Conservation (phyloP, 768 basidiomycete species). For the Lanmaoa pseudosensibilis region DNA sequence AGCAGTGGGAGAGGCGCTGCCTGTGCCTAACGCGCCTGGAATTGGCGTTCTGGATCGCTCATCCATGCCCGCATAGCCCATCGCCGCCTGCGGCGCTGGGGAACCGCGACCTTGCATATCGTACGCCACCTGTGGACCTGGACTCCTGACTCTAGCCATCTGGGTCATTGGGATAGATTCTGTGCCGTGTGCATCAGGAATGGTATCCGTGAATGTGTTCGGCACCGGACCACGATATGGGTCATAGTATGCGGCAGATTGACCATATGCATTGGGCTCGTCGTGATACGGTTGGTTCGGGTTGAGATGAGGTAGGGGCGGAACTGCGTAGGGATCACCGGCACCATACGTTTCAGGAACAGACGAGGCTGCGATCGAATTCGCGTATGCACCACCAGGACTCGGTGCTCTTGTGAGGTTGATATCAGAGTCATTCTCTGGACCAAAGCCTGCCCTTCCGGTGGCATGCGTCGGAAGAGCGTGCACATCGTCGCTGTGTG, state of each 20-base stretch:
- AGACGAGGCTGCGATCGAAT: constrained; percentile 46
- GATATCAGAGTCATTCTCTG: constrained; percentile 59
- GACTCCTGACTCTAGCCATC: constrained; percentile 43
- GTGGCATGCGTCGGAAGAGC: constrained; percentile 70
- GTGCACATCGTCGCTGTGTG: constrained; percentile 56
- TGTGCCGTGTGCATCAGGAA: constrained; percentile 32
- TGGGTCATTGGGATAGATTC: constrained; percentile 81
- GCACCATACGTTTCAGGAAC: constrained; percentile 40
- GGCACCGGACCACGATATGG: constrained; percentile 80
- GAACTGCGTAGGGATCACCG: constrained; percentile 76
- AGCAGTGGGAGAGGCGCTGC: constrained; percentile 48
- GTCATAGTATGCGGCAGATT: constrained; percentile 61
- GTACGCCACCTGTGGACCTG: constrained; percentile 44
- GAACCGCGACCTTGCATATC: constrained; percentile 35
- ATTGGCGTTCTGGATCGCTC: constrained; percentile 33
- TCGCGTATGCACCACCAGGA: constrained; percentile 46
- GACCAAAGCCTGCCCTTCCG: constrained; percentile 64
- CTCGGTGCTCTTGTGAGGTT: constrained; percentile 54
- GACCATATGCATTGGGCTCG: constrained; percentile 51
- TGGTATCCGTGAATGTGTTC: constrained; percentile 52
- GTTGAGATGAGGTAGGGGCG: constrained; percentile 78
- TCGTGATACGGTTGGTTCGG: constrained; percentile 76
- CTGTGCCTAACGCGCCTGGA: constrained; percentile 25
- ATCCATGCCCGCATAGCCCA: constrained; percentile 34
- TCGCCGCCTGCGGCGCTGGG: constrained; percentile 46